phyloP scores from a whole-genome alignment of 2,329 filamentous ascomycete species.

The Aspergillus ibericus region DNA sequence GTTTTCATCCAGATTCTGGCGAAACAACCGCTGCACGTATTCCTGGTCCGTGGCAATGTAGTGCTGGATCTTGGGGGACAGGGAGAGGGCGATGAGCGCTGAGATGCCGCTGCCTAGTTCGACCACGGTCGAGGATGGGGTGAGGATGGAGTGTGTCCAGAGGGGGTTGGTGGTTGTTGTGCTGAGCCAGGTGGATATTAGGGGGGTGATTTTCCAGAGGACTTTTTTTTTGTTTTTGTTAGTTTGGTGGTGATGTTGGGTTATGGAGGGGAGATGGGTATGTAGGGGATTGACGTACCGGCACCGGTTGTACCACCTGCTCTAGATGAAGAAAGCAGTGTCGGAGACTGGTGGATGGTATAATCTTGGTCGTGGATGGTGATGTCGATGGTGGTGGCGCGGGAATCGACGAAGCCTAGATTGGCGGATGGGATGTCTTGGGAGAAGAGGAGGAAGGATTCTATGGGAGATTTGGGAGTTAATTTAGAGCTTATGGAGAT shows the following conservation, averaged over 20 bases:
- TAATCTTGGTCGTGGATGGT: slow-evolving; percentile 69
- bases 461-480: slow-evolving; percentile 47
- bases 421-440: slow-evolving; percentile 71
- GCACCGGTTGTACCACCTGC: slow-evolving; percentile 73
- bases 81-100: slow-evolving; percentile 69
- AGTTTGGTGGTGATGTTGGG: not conserved
- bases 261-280: not conserved
- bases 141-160: slow-evolving; percentile 56
- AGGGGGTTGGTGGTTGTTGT: slow-evolving; percentile 59
- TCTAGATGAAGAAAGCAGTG: slow-evolving; percentile 74
- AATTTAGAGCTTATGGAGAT: not conserved
- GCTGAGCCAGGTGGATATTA: slow-evolving; percentile 78
- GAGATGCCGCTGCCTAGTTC: slow-evolving; percentile 90
- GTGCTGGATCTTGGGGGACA: slow-evolving; percentile 60
- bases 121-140: slow-evolving; percentile 60
- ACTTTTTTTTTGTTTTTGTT: slow-evolving; percentile 51
- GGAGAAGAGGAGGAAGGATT: slow-evolving; percentile 85
- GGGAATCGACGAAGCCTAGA: slow-evolving; percentile 81
- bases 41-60: slow-evolving; percentile 86
- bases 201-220: slow-evolving; percentile 86
- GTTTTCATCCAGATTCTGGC: slow-evolving; percentile 66
- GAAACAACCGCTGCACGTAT: slow-evolving; percentile 77
- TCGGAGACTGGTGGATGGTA: slow-evolving; percentile 78
- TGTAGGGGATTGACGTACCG: slow-evolving; percentile 42
- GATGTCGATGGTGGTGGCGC: slow-evolving; percentile 64